phyloP scores from a whole-genome alignment of 306 rosid species.

The Malus fusca region DNA sequence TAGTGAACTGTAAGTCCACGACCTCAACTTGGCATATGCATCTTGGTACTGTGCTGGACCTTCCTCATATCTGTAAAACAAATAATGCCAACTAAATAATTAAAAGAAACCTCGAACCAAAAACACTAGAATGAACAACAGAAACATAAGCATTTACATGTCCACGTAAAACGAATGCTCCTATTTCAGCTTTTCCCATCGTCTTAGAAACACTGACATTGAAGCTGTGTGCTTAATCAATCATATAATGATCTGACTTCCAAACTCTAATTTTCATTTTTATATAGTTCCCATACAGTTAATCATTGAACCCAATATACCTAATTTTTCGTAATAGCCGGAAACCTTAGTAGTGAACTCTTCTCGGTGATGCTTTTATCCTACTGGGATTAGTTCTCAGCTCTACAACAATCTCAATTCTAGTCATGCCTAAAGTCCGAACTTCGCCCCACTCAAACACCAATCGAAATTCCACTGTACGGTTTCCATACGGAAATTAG shows the following conservation, averaged over 20 bases:
- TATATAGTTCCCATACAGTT: neutral
- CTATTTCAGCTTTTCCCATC: neutral
- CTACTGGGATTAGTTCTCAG: neutral
- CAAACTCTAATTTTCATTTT: neutral
- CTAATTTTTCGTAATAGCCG: neutral
- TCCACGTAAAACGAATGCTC: neutral
- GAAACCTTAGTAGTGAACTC: neutral
- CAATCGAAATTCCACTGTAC: neutral
- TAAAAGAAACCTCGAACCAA: neutral
- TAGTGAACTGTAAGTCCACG: conserved; percentile 74
- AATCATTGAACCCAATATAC: neutral
- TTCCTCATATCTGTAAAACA: conserved; percentile 48
- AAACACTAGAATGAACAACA: neutral
- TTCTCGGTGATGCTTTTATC: neutral
- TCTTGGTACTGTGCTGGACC: conserved; percentile 73
- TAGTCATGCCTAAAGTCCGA: neutral
- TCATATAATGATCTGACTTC: neutral
- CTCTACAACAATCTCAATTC: neutral
- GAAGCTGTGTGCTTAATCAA: neutral
- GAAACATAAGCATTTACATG: neutral
- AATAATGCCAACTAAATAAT: neutral
- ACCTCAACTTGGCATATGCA: conserved; percentile 75
- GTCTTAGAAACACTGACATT: neutral
- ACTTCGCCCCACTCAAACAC: neutral
- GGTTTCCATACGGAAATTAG: neutral